Evolutionary conservation across 2,329 filamentous ascomycete species (phyloP), one percentile per base, ranked within the genome.

Genomic region (Aspergillus cejpii): DNA sequence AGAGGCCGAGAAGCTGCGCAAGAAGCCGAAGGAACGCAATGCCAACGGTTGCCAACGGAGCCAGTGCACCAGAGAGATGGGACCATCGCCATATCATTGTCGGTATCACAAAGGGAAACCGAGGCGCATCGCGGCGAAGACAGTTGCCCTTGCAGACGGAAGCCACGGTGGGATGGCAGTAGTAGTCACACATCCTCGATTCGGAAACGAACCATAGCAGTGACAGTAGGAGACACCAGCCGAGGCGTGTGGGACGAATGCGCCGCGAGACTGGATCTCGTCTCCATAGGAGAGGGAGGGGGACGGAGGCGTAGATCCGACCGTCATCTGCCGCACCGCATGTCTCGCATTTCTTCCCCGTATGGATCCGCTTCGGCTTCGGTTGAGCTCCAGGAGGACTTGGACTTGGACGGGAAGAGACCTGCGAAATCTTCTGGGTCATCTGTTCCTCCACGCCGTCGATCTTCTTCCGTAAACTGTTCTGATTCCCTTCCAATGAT

Each of bases 81-180:
- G 66, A 65, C 70, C 70, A 72, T 19, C 70, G 68, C 61, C 62
- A 76, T 2, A 79, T 45, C 56, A 81, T 68, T 2, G 76, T 80
- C 2, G 76, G 74, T 4, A 79, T 67, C 4, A 79, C 76, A 48
- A 73, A 77, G 0, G 78, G 78, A 40, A 73, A 77, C 17, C 65
- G 56, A 0, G 79, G 78, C 7, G 75, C 75, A 49, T 78, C 65
- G 15, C 69, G 69, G 34, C 71, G 65, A 26, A 78, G 64, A 42
- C 74, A 75, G 47, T 73, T 76, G 17, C 72, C 74, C 27, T 68
- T 61, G 52, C 77, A 78, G 6, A 56, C 66, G 10, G 63, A 53
- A 3, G 75, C 72, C 47, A 75, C 72, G 6, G 63, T 50, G 2
- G 72, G 73, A 38, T 77, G 73, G 55, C 74, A 77, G 59, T 75